phyloP scores from a whole-genome alignment of 164 flowering plant genomes.

The Stephania cephalantha region DNA sequence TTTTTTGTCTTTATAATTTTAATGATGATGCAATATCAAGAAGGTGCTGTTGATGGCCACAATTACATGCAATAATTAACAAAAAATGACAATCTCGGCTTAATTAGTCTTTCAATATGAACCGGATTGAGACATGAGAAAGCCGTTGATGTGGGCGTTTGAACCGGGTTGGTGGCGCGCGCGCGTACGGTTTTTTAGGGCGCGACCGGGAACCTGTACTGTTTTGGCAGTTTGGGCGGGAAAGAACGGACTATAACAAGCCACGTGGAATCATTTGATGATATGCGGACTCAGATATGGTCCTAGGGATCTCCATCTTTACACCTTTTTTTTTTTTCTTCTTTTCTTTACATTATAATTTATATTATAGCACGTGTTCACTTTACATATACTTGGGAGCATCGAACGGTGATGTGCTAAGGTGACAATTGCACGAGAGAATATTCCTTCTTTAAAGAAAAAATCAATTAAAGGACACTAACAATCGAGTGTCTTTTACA shows the following conservation, averaged over 20 bases:
- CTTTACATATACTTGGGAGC: background rate
- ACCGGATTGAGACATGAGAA: background rate
- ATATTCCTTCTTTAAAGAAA: too few relatives aligned
- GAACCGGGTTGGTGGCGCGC: conserved; percentile 1
- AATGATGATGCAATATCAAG: background rate
- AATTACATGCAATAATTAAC: too few relatives aligned
- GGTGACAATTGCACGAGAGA: too few relatives aligned
- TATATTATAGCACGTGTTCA: too few relatives aligned
- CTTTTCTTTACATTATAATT: too few relatives aligned
- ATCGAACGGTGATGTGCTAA: background rate
- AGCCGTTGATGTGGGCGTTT: background rate
- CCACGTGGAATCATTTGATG: background rate
- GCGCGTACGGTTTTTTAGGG: background rate
- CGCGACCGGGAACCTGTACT: background rate
- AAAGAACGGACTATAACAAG: background rate
- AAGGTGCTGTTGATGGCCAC: background rate
- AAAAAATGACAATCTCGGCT: background rate
- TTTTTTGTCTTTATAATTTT: too few relatives aligned
- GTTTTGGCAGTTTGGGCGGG: background rate
- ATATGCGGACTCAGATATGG: background rate
- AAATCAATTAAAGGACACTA: too few relatives aligned
- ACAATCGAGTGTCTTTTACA: too few relatives aligned
- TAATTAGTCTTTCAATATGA: background rate
- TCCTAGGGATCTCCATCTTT: background rate
- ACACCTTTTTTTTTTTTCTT: too few relatives aligned